Evolutionary conservation across 2,329 filamentous ascomycete species (phyloP).

Genomic region (Volutella citrinella): DNA sequence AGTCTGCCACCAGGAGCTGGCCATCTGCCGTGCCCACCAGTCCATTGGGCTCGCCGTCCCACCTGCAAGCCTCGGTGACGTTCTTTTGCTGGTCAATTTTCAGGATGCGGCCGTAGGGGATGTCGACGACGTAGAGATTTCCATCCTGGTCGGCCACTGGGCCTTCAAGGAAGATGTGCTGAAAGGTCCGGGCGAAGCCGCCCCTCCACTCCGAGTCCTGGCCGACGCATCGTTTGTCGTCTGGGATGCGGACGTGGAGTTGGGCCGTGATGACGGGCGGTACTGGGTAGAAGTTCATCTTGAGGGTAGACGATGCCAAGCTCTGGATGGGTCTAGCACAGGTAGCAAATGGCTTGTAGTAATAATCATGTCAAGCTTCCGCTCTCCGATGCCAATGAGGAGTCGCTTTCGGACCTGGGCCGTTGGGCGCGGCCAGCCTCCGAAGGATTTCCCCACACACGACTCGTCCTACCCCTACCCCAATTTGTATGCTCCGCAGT

Average conservation of each 20-base stretch:
- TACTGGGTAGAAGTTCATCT: constrained; percentile 35
- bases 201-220: constrained; percentile 38
- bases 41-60: constrained; percentile 41
- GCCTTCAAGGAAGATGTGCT: constrained; percentile 40
- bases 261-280: constrained; percentile 32
- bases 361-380: no score
- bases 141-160: constrained; percentile 30
- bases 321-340: no score
- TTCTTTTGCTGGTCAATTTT: constrained; percentile 28
- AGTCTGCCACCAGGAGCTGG: constrained; percentile 36
- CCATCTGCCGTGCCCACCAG: constrained; percentile 32
- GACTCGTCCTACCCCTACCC: no score
- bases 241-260: constrained; percentile 34
- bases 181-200: constrained; percentile 30
- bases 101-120: constrained; percentile 38
- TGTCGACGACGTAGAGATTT: constrained; percentile 36
- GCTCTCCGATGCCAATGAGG: no score
- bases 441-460: no score
- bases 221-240: constrained; percentile 29
- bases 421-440: no score
- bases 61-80: constrained; percentile 29
- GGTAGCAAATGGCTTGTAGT: no score
- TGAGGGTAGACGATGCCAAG: no score
- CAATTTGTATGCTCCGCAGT: no score
- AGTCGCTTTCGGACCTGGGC: no score